phyloP scores from a whole-genome alignment of 164 flowering plant genomes.

The Annona cherimola region DNA sequence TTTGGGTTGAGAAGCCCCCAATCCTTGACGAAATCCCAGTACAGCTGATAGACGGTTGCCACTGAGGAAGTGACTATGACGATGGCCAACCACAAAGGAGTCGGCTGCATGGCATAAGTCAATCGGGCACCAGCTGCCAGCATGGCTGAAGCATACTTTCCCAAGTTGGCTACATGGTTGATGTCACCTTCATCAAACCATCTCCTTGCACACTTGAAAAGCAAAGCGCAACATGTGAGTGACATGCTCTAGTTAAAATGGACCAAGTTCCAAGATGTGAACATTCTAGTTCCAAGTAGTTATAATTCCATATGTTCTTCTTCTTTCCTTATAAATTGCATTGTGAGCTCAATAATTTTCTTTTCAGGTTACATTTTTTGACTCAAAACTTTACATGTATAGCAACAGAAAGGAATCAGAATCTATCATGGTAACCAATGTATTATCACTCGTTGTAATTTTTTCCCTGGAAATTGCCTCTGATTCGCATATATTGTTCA shows the following conservation, averaged over 20 bases:
- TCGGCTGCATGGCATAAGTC: slow-evolving; percentile 55
- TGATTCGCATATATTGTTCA: no score
- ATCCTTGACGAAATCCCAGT: slow-evolving; percentile 94
- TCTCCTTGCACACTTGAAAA: slow-evolving; percentile 78
- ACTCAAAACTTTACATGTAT: no score
- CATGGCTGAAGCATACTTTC: slow-evolving; percentile 97
- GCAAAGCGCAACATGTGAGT: not conserved
- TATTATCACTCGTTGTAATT: no score
- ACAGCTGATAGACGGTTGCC: slow-evolving; percentile 86
- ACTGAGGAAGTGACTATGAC: slow-evolving; percentile 60
- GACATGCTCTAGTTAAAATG: not conserved
- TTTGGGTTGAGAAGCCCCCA: slow-evolving; percentile 76
- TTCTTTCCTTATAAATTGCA: no score
- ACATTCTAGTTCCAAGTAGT: no score
- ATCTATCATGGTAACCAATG: no score
- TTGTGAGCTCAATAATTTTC: no score
- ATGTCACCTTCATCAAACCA: slow-evolving; percentile 74
- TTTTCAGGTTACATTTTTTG: no score
- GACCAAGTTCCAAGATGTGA: not conserved
- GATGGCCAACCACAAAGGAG: slow-evolving; percentile 44
- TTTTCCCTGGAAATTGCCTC: no score
- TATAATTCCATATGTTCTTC: no score
- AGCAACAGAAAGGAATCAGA: no score
- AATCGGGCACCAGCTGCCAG: slow-evolving; percentile 90
- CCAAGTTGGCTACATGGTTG: slow-evolving; percentile 79